Base-by-base conservation (phyloP, 2,329 filamentous ascomycete genomes). In the Tolypocladium amazonense region DNA sequence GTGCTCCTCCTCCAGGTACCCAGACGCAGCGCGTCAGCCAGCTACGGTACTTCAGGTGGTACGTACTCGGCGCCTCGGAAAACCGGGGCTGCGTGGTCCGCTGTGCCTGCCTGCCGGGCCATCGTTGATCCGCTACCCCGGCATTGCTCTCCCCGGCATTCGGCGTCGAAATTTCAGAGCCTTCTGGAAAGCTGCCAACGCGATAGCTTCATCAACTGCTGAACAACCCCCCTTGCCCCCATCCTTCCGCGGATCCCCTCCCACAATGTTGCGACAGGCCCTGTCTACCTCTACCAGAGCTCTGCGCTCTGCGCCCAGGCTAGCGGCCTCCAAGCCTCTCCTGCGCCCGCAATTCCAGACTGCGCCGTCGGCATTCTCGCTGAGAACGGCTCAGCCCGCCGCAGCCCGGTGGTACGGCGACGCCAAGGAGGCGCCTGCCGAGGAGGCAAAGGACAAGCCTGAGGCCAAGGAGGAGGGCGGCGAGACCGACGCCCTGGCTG, bases 361-460 rank as follows among this genome's bases (percentile, higher is more conserved):
- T 56, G 61, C 65, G 63, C 70, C 73, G 63, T 66, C 73, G 63
- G 64, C 72, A 61, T 66, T 70, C 68, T 68, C 73, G 64, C 62
- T 72, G 68, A 71, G 75, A 67, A 66, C 72, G 12, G 65, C 69
- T 59, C 75, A 72, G 60, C 75, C 72, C 38, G 64, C 69, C 18
- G 63, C 64, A 20, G 65, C 68, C 61, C 73, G 79, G 70, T 81
- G 77, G 77, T 81, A 81, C 68, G 81, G 79, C 70, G 77, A 80
- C 61, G 65, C 73, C 43, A 77, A 76, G 67, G 71, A 76, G 60
- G 65, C 73, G 45, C 45, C 68, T 18, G 62, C 70, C n/a, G 56
- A 65, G 56, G 57, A 57, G n/a, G 60, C 62, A 2, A 69, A 72
- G 18, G 47, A 60, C 18, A 23, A 55, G n/a, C 18, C 59, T n/a